Conservation (phyloP, 257 asterid species). For the Nicotiana benthamiana region DNA sequence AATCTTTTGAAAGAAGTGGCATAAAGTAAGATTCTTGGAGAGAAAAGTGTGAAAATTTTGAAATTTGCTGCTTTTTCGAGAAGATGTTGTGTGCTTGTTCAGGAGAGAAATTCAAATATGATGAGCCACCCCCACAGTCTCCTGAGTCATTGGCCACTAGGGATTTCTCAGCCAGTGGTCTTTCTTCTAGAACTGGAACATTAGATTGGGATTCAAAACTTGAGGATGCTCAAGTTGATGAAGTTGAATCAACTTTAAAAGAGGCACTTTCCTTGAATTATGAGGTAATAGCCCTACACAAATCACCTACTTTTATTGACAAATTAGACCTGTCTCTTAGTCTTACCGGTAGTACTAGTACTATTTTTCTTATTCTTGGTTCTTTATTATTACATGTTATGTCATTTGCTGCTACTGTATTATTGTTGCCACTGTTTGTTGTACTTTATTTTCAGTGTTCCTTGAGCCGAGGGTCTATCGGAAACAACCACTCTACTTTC, state of each 20-base stretch:
- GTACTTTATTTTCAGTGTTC: too few relatives aligned
- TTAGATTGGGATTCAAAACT: slow-evolving; percentile 68
- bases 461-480: too few relatives aligned
- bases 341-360: too few relatives aligned
- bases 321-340: too few relatives aligned
- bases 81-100: slow-evolving; percentile 91
- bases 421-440: too few relatives aligned
- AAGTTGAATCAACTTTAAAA: slow-evolving; percentile 89
- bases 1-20: slow-evolving; percentile 7
- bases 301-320: background rate
- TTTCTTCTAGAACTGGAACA: slow-evolving; percentile 70
- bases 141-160: slow-evolving; percentile 93
- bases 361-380: too few relatives aligned
- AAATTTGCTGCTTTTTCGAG: background rate
- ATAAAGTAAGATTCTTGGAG: slow-evolving; percentile 15
- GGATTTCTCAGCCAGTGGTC: slow-evolving; percentile 86
- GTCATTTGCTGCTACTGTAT: too few relatives aligned
- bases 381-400: too few relatives aligned
- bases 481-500: too few relatives aligned
- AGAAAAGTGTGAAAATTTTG: slow-evolving; percentile 6
- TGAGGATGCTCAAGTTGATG: slow-evolving; percentile 94
- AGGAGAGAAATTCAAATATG: slow-evolving; percentile 81
- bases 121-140: slow-evolving; percentile 65
- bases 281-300: slow-evolving; percentile 42
- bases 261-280: slow-evolving; percentile 86